Evolutionary conservation across 192 early-diverging fungal genomes (phyloP).

Genomic region (Coemansia asiatica): DNA sequence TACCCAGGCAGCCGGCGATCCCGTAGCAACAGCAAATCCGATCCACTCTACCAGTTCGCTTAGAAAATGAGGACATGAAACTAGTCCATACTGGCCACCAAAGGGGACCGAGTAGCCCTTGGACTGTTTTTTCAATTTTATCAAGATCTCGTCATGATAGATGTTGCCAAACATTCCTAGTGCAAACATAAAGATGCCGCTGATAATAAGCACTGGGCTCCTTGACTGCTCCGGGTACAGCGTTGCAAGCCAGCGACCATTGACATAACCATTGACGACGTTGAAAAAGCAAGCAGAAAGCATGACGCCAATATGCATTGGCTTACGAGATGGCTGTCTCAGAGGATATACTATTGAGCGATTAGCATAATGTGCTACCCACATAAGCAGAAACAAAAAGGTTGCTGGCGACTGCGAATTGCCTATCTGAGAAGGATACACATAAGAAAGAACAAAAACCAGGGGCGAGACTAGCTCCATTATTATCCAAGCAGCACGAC

Average conservation of each 20-base stretch:
- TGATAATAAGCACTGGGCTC: neutral
- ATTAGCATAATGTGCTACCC: constrained; percentile 44
- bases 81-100: constrained; percentile 37
- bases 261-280: constrained; percentile 47
- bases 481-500: constrained; percentile 29
- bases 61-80: constrained; percentile 56
- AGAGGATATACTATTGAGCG: constrained; percentile 50
- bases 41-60: constrained; percentile 52
- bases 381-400: constrained; percentile 14
- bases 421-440: neutral
- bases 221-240: neutral
- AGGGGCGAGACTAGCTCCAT: constrained; percentile 51
- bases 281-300: constrained; percentile 45
- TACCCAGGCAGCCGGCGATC: constrained; percentile 45
- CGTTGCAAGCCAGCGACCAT: constrained; percentile 42
- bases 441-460: constrained; percentile 19
- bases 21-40: constrained; percentile 42
- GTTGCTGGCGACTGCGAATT: neutral
- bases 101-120: constrained; percentile 34
- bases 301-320: constrained; percentile 47
- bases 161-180: constrained; percentile 38
- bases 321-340: constrained; percentile 36
- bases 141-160: constrained; percentile 44
- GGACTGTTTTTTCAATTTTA: constrained; percentile 15
- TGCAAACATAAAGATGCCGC: constrained; percentile 17